phyloP scores from a whole-genome alignment of 1,284 basidiomycete species.

The Naganishia sp. region DNA sequence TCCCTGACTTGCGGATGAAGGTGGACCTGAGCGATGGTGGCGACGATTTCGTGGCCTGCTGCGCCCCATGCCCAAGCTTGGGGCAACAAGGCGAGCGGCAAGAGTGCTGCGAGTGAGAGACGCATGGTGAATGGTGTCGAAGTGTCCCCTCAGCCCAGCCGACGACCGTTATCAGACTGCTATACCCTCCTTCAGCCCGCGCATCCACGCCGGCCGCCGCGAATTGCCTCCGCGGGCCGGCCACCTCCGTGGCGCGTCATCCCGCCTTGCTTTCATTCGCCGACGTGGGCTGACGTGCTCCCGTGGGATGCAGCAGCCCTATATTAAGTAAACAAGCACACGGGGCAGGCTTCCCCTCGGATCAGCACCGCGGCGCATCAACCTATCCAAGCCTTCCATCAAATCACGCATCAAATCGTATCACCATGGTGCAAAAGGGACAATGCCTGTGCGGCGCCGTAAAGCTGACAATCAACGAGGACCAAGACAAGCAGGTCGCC shows the following conservation, averaged over 20 bases:
- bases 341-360: no score
- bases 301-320: no score
- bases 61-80: conserved; percentile 8
- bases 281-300: not conserved
- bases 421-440: conserved; percentile 30
- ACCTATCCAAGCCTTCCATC: no score
- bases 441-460: conserved; percentile 37
- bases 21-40: conserved; percentile 89
- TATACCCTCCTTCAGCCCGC: not conserved
- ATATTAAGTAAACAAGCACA: no score
- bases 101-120: not conserved
- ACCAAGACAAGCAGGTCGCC: conserved; percentile 35
- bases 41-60: conserved; percentile 82
- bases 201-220: not conserved
- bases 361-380: no score
- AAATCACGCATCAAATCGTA: not conserved
- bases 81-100: not conserved
- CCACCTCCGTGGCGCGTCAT: not conserved
- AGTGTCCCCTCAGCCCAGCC: no score
- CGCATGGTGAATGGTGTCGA: not conserved
- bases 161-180: not conserved
- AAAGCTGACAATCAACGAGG: conserved; percentile 37
- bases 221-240: not conserved
- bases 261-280: not conserved
- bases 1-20: conserved; percentile 72